A percentile compares a stretch with the other conserved stretches of the same genome.
Conservation (phyloP, 2,329 filamentous ascomycete genomes). For the Exophiala xenobiotica region DNA sequence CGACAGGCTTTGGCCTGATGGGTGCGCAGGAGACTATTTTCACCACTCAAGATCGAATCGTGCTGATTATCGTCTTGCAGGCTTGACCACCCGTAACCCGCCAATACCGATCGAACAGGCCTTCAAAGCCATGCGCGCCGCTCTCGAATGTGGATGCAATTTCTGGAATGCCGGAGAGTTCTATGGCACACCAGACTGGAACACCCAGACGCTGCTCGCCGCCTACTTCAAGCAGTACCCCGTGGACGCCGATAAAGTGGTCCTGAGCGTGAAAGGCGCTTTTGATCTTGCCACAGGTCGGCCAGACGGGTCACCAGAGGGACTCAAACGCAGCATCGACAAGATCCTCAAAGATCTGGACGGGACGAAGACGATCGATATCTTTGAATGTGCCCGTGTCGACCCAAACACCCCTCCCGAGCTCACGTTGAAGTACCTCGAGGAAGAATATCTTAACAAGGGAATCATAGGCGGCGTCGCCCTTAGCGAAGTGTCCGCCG, state of each 20-base stretch:
- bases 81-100: background rate
- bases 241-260: conserved; percentile 61
- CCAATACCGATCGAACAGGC: background rate
- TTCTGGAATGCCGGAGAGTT: background rate
- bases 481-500: conserved; percentile 43
- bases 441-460: conserved; percentile 30
- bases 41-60: background rate
- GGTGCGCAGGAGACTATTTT: background rate
- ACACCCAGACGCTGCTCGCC: conserved; percentile 59
- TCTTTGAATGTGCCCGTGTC: conserved; percentile 55
- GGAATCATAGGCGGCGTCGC: conserved; percentile 46
- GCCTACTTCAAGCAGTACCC: conserved; percentile 64
- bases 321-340: conserved; percentile 46
- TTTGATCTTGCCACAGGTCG: conserved; percentile 19
- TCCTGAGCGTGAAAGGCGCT: conserved; percentile 62
- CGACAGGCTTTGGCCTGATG: background rate
- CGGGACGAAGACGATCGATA: conserved; percentile 55
- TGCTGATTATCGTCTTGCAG: background rate
- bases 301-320: background rate
- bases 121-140: conserved; percentile 57
- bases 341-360: conserved; percentile 53
- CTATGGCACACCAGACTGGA: conserved; percentile 56
- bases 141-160: conserved; percentile 38
- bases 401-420: conserved; percentile 55
- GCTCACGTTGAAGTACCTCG: conserved; percentile 41